phyloP scores from a whole-genome alignment of 2,329 filamentous ascomycete species.

The Hypoxylon sp. region DNA sequence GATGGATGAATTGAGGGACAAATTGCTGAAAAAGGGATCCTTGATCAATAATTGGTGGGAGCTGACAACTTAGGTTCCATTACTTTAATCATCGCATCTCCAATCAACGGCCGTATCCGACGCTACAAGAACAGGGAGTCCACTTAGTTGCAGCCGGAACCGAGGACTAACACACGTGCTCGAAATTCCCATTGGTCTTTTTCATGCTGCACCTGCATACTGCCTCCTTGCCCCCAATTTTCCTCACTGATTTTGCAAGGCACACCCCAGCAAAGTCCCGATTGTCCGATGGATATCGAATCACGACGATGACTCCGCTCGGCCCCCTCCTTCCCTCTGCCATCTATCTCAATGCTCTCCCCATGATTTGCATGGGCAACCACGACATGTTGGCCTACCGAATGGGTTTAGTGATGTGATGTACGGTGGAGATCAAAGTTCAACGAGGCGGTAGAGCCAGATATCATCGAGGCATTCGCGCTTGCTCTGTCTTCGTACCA shows the following conservation, averaged over 20 bases:
- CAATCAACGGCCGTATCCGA: conserved; percentile 38
- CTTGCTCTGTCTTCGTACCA: conserved; percentile 28
- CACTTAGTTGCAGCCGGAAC: conserved; percentile 30
- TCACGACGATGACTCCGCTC: conserved; percentile 27
- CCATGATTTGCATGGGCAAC: conserved; percentile 29
- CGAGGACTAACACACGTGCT: conserved; percentile 32
- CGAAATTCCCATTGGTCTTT: conserved; percentile 35
- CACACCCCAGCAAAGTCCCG: conserved; percentile 24
- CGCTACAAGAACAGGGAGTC: conserved; percentile 12
- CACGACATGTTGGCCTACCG: conserved; percentile 17
- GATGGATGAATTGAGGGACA: conserved; percentile 12
- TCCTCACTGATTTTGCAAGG: too few relatives aligned
- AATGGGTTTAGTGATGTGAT: conserved; percentile 33
- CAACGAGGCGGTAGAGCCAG: conserved; percentile 25
- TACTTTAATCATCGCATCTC: conserved; percentile 28
- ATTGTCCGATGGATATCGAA: conserved; percentile 28
- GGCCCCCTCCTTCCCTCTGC: conserved; percentile 1
- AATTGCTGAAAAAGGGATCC: conserved; percentile 13
- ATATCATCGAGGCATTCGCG: conserved; percentile 33
- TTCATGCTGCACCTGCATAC: conserved; percentile 20
- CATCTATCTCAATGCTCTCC: not conserved
- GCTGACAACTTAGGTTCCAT: conserved; percentile 9
- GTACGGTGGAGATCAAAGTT: conserved; percentile 14
- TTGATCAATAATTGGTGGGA: conserved; percentile 20
- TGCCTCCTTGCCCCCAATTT: conserved; percentile 22